Evolutionary conservation across 2,329 filamentous ascomycete species (phyloP), one percentile per base, ranked within the genome.

Genomic region (Aspergillus floridensis): DNA sequence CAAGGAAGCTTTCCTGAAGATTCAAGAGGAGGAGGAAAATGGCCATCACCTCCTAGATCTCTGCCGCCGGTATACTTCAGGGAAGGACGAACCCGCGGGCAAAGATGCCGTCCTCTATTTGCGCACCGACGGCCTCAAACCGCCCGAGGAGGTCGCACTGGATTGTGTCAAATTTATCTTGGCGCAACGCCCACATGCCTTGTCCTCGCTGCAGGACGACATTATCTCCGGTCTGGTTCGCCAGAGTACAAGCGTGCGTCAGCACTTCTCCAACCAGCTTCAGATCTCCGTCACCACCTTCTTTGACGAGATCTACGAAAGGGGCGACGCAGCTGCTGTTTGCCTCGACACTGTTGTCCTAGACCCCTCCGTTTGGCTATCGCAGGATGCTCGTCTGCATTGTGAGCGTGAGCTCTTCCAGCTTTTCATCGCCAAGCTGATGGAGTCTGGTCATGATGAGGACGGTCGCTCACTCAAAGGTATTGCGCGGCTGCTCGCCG

Each of bases 401-500:
- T 80, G 78, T 63, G 78, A 81, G 64, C 74, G 74, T 57, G 79
- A 81, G 62, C 72, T 81, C 5, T 81, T 82, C 59, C 78, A 78
- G 69, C 85, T 96, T 59, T 87, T 93, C 66, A 86, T 97, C 65
- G 93, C 93, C 24, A 89, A 90, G 69, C 81, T 97, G 67, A 96
- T 97, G 88, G 91, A 96, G 73, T 92, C 91, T 49, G 92, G 92
- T 56, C 86, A 93, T 68, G 91, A 96, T 58, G 74, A 85, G 60
- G 84, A 86, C 41, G 84, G 84, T 49, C 80, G 84, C 50, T 82
- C 85, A 4, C 81, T 88, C 74, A 84, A 85, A 68, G 82, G 82
- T 49, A 82, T 88, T 46, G 82, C 85, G 5, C 80, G 84, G 52
- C 74, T 87, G 16, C 77, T 88, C 31, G 82, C 82, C 35, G 79